Evolutionary conservation across 495 filamentous ascomycete genomes (phyloP), one percentile per base, ranked within the genome.

Genomic region (Annulohypoxylon nitens): DNA sequence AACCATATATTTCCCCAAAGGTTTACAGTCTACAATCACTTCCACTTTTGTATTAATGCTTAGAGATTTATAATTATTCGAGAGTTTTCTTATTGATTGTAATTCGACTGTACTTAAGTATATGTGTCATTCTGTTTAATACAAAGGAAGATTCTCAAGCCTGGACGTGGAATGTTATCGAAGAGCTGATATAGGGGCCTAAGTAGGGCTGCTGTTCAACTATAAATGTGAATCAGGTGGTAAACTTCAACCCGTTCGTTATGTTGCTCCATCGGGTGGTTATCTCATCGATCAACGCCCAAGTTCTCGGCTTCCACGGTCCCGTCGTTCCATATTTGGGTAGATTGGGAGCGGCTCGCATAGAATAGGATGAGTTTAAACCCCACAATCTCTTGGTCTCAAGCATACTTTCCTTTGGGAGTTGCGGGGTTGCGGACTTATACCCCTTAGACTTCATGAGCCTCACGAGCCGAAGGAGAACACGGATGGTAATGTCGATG

Each of bases 401-500:
- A 41, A 26, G n/a, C 2, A 1, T 16, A 10, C 43, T 23, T 8
- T 37, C 58, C 23, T 51, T 43, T 45, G 61, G 72, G 11, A 63
- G n/a, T 3, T 36, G 67, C 16, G 67, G 68, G 4, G 36, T 20
- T 10, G 14, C 64, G 8, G 33, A n/a, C 2, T n/a, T 58, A 12
- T 12, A 33, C 6, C 64, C 64, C 20, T 36, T 50, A 7, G 18
- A 20, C 54, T 61, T 36, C 73, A 75, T 69, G 11, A 57, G 4
- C 26, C 50, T 68, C 45, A 64, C 16, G 9, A 69, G 33, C 2
- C 88, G 84, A 9, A 73, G 75, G 14, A 88, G 50, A 30, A 87
- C 78, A 16, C 81, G 82, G 1, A 85, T 83, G 3, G 86, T 84
- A 0, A 84, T 82, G 70, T 91, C 89, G 1, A 87, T 82, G 18